Conservation (phyloP, 106 monocot species). For the Allium sativum region DNA sequence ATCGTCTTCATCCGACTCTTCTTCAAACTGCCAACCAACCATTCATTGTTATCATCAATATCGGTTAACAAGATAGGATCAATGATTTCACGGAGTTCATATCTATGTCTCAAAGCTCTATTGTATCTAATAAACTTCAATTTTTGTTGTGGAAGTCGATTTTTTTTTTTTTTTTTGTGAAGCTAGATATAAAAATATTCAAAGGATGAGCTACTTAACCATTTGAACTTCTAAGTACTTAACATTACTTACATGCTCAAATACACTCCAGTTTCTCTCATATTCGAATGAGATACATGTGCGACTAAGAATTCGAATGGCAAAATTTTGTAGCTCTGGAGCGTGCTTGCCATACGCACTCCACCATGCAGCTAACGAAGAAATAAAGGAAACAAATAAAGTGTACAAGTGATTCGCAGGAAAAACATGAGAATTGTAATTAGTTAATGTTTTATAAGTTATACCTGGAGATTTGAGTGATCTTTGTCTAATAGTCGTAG, state of each 20-base stretch:
- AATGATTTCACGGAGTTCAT: no score
- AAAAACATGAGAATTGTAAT: no score
- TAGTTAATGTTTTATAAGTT: not conserved
- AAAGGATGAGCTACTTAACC: not conserved
- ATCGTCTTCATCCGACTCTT: no score
- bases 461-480: not conserved
- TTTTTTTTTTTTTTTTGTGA: not conserved
- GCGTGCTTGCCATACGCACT: not conserved
- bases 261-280: conserved; percentile 1
- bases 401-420: no score
- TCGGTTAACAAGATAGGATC: no score
- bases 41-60: no score
- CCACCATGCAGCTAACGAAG: not conserved
- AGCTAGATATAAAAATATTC: not conserved
- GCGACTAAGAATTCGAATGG: not conserved
- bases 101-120: not conserved
- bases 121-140: not conserved
- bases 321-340: not conserved
- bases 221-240: not conserved
- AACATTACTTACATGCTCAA: not conserved
- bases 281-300: not conserved
- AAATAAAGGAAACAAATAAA: no score
- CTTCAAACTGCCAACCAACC: no score
- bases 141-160: not conserved
- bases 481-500: not conserved